Base-by-base conservation (phyloP, 345 rosid genomes). In the Orychophragmus violaceus region DNA sequence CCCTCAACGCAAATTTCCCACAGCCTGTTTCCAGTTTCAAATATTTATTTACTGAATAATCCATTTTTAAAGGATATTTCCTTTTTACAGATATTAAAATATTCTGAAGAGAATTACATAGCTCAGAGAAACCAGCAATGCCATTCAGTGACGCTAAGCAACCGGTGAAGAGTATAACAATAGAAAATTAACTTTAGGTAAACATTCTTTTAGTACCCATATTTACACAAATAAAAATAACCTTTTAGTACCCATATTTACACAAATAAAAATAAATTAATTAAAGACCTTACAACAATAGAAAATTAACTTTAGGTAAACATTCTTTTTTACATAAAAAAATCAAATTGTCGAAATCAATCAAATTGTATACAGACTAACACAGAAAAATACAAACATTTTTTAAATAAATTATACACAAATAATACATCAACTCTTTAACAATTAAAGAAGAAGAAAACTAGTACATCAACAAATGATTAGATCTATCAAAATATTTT, bases 161-260 rank as follows among this genome's bases (percentile, higher is more conserved):
- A 25, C 98, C 98, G 0, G 97, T 88, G 77, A 93, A 88, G 35
- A 93, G 83, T 77, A 93, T n/a, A n/a, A n/a, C n/a, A n/a, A n/a
- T n/a, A n/a, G n/a, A n/a, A n/a, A n/a, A n/a, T n/a, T n/a, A n/a
- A n/a, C n/a, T n/a, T n/a, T n/a, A n/a, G n/a, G n/a, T n/a, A n/a
- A n/a, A n/a, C n/a, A n/a, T n/a, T n/a, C n/a, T 88, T 75, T 19
- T 37, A 7, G 37, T 57, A 24, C 24, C 24, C 52, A 68, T 12
- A 28, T 8, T 44, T 10, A 25, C 14, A 45, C 5, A 45, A n/a
- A n/a, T n/a, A n/a, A n/a, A n/a, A n/a, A n/a, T n/a, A n/a, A n/a
- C n/a, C n/a, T 88, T 75, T 19, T 37, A 7, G 37, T 57, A 24
- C 24, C n/a, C 52, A 68, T 12, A 28, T 8, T 44, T 10, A 25